Conservation (phyloP, 495 filamentous ascomycete species). For the Bryoglossum gracile region DNA sequence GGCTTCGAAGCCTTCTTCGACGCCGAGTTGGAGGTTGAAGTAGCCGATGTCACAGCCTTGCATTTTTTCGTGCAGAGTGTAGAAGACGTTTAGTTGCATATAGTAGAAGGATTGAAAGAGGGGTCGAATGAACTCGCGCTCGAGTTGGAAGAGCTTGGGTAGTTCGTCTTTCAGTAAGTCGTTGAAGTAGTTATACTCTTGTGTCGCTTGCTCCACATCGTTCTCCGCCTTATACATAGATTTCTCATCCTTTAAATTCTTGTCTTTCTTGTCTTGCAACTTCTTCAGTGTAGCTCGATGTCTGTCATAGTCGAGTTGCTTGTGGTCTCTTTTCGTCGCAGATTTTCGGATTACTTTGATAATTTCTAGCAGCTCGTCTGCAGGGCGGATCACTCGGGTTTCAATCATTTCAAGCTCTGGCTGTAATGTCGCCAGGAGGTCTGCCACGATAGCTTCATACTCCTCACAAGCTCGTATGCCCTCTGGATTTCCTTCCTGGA, state of each 20-base stretch:
- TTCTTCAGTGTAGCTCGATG: conserved; percentile 80
- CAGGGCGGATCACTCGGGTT: conserved; percentile 81
- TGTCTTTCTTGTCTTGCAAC: conserved; percentile 95
- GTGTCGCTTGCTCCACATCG: conserved; percentile 84
- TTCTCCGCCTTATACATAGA: conserved; percentile 92
- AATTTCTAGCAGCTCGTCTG: conserved; percentile 87
- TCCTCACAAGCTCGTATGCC: conserved; percentile 94
- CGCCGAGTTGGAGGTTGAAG: conserved; percentile 83
- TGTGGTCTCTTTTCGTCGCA: conserved; percentile 86
- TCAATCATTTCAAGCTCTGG: conserved; percentile 99
- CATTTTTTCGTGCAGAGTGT: conserved; percentile 97
- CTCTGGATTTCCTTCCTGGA: conserved; percentile 80
- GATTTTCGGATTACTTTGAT: conserved; percentile 93
- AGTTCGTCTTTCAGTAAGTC: conserved; percentile 93
- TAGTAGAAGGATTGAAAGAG: conserved; percentile 99
- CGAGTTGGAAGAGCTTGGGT: conserved; percentile 85
- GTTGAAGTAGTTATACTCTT: conserved; percentile 96
- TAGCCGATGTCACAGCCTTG: conserved; percentile 94
- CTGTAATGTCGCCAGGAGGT: conserved; percentile 77
- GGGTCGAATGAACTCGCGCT: conserved; percentile 92
- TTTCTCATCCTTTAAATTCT: conserved; percentile 93
- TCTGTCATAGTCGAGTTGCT: conserved; percentile 93
- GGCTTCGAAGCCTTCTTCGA: conserved; percentile 81
- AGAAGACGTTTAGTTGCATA: conserved; percentile 99
- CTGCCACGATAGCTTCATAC: conserved; percentile 85